Base-by-base conservation (phyloP, 306 rosid genomes). In the Boehmeria nivea region DNA sequence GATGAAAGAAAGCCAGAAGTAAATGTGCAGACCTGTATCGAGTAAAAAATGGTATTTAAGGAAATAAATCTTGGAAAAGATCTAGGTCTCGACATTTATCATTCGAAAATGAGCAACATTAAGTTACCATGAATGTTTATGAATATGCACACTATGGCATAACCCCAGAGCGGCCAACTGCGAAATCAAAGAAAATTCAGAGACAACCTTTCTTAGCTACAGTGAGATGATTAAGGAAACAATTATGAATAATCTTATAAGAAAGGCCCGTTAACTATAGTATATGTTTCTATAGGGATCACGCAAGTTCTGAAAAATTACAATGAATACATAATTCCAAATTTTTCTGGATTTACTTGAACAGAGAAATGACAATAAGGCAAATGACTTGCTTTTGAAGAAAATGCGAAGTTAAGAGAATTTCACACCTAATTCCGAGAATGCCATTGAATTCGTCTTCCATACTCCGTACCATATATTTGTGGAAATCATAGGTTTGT, bases 1-100 rank as follows among this genome's bases (percentile, higher is more conserved):
- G 74, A 91, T 87, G 68, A 91, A 91, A 58, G 96, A 91, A 67
- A 91, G 76, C 98, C 98, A 91, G 78, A 91, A 84, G 83, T 91
- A 91, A 65, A 87, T 80, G 62, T 91, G 77, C 57, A 84, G 67
- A 62, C 98, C 98, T 87, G 82, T 58, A 76, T 11, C 12, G 55
- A 72, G 60, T 52, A 28, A 17, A 45, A 20, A 71, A 70, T 9
- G 45, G 25, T 12, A 44, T 42, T 37, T 47, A 19, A 66, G 57
- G 43, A 78, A 69, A 48, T 65, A 61, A 18, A 64, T 36, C 47
- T 25, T 17, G 37, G 50, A n/a, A 27, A 24, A 50, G 40, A 16
- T 50, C 16, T 48, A 43, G 25, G 42, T 46, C 63, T 25, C 36
- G n/a, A 31, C 36, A 31, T 31, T 31, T 40, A 5, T 40, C 38